Evolutionary conservation across 208 protist species (phyloP).

Genomic region (Leishmania arabica): DNA sequence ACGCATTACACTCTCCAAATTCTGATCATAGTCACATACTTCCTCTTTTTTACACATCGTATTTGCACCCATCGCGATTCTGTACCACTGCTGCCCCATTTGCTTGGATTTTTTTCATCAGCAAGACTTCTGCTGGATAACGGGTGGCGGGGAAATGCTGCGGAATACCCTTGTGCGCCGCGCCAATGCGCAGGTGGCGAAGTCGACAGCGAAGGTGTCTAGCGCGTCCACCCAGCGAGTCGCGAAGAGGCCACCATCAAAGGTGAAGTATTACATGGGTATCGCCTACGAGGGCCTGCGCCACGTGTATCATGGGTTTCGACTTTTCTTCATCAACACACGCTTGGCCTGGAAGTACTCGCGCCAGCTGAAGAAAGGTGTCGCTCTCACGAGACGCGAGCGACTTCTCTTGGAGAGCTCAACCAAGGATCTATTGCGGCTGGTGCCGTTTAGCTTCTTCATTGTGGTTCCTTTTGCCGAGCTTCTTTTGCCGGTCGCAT

Average conservation of each 20-base stretch:
- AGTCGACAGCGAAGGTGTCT: constrained; percentile 12
- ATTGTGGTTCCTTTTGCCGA: constrained; percentile 97
- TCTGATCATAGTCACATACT: constrained; percentile 4
- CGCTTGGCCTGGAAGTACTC: constrained; percentile 88
- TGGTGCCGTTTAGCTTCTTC: constrained; percentile 98
- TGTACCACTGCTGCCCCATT: not conserved
- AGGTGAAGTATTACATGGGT: constrained; percentile 42
- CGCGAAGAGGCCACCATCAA: constrained; percentile 26
- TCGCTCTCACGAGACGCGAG: constrained; percentile 87
- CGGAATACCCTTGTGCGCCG: constrained; percentile 39
- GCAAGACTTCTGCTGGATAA: constrained; percentile 6
- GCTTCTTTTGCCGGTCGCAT: constrained; percentile 93
- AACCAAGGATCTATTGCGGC: constrained; percentile 93
- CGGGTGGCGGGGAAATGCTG: constrained; percentile 30
- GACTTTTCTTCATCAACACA: constrained; percentile 89
- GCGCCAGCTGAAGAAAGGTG: constrained; percentile 80
- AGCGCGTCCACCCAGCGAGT: constrained; percentile 16
- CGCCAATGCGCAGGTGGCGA: constrained; percentile 27
- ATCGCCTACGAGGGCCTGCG: constrained; percentile 61
- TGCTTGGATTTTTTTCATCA: constrained; percentile 3
- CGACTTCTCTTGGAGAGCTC: constrained; percentile 92
- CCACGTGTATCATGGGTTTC: constrained; percentile 91
- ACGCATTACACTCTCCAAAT: not conserved
- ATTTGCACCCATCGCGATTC: not conserved
- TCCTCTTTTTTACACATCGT: constrained; percentile 1